Base-by-base conservation (phyloP, 345 rosid genomes). In the Anacardium occidentale region DNA sequence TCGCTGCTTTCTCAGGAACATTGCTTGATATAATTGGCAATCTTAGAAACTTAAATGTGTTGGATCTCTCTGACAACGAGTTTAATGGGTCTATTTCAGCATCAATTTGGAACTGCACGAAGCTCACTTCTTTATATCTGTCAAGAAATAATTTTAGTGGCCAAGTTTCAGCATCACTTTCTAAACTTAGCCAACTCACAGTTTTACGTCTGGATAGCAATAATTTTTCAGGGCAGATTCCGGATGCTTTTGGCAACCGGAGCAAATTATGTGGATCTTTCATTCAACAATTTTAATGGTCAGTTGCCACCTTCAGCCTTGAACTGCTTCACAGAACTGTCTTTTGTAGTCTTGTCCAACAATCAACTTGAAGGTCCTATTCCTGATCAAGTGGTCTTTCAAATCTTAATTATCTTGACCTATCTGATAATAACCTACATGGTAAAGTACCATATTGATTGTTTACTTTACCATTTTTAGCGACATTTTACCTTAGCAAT, bases 401-500 rank as follows among this genome's bases (percentile, higher is more conserved):
- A n/a, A 4, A 29, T 25, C 64, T 14, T 42, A 45, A 44, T 13
- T 11, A 44, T 21, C 32, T 60, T 3, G 64, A 32, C 42, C 24
- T 58, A 17, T 6, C 11, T 15, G 7, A 45, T 44, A 45, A 44
- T 13, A n/a, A n/a, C n/a, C n/a, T 59, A 13, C 14, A 40, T 29
- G 64, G 73, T 34, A 8, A 25, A 45, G 48, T 70, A 57, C 73
- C 73, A 25, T 58, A 42, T 70, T 58, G 59, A 56, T 50, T 58
- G 37, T 58, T 70, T 17, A 45, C 73, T 70, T 26, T 57, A 56
- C 56, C 73, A 15, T 70, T 56, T 58, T 32, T 58, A 10, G 4
- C 3, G 18, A 12, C 12, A 6, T 25, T 59, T 17, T 12, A 45
- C 44, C 73, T 70, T 1, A 22, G 26, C 5, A 21, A 59, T 32